phyloP scores from a whole-genome alignment of 2,329 filamentous ascomycete species.

The Cladosporium sp. region DNA sequence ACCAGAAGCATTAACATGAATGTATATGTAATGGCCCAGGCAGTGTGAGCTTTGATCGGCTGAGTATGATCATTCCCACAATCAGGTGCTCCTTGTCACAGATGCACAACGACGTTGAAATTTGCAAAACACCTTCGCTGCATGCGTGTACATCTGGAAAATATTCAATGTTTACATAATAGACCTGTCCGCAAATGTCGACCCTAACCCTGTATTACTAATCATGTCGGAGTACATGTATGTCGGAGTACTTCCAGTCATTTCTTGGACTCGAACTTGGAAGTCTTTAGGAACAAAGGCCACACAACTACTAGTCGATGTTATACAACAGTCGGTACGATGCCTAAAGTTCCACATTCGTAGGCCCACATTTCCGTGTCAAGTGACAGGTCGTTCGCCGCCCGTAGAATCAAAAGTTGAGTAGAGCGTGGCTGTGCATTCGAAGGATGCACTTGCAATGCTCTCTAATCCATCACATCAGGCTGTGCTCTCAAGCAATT shows the following conservation, averaged over 20 bases:
- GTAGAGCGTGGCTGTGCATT: not conserved
- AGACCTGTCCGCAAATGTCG: not conserved
- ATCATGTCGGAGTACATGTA: not conserved
- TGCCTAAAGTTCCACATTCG: not conserved
- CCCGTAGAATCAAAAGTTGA: not conserved
- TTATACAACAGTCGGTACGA: not conserved
- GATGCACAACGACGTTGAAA: too few species aligned
- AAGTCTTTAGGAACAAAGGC: not conserved
- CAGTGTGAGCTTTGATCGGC: too few species aligned
- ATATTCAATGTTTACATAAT: not conserved
- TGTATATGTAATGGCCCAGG: too few species aligned
- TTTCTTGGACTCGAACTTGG: not conserved
- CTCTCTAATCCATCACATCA: not conserved
- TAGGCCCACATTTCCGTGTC: too few species aligned
- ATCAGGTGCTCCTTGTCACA: too few species aligned
- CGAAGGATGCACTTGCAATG: not conserved
- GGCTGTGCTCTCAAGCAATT: not conserved
- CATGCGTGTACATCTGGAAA: too few species aligned
- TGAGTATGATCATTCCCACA: too few species aligned
- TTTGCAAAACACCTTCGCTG: too few species aligned
- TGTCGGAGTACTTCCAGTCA: too few species aligned
- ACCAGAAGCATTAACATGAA: too few species aligned
- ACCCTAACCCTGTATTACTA: not conserved
- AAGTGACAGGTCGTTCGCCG: not conserved
- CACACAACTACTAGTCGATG: not conserved